Conservation (phyloP, 345 rosid genomes). For the Excoecaria cochinchinensis region DNA sequence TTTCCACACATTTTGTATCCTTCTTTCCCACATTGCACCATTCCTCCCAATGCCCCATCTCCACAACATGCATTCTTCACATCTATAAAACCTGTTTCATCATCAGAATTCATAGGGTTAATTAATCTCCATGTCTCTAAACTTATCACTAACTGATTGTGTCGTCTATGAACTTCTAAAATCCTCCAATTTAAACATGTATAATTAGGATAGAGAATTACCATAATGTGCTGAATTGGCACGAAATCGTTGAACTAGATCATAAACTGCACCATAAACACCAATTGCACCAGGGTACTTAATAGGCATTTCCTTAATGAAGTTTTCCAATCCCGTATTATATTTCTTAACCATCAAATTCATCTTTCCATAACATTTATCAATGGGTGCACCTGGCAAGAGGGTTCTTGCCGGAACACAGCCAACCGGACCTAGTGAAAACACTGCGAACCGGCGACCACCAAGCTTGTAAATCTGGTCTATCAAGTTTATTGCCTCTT, state of each 20-base stretch:
- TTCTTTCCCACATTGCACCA: constrained; percentile 53
- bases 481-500: constrained; percentile 32
- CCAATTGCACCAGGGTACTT: constrained; percentile 42
- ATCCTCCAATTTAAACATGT: too few species aligned
- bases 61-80: constrained; percentile 59
- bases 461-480: constrained; percentile 47
- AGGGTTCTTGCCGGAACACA: constrained; percentile 63
- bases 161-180: too few species aligned
- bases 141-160: too few species aligned
- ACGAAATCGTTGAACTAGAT: constrained; percentile 43
- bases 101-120: not conserved
- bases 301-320: constrained; percentile 35
- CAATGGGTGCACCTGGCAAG: constrained; percentile 42
- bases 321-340: constrained; percentile 43
- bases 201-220: constrained; percentile 13
- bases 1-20: constrained; percentile 52
- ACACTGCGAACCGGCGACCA: constrained; percentile 47
- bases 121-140: not conserved
- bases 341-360: constrained; percentile 55
- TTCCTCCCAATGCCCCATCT: constrained; percentile 43
- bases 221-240: constrained; percentile 48
- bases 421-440: constrained; percentile 59
- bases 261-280: constrained; percentile 54
- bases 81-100: constrained; percentile 40
- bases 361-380: constrained; percentile 52